Base-by-base conservation (phyloP, 2,329 filamentous ascomycete genomes). In the Fusarium denticulatum region DNA sequence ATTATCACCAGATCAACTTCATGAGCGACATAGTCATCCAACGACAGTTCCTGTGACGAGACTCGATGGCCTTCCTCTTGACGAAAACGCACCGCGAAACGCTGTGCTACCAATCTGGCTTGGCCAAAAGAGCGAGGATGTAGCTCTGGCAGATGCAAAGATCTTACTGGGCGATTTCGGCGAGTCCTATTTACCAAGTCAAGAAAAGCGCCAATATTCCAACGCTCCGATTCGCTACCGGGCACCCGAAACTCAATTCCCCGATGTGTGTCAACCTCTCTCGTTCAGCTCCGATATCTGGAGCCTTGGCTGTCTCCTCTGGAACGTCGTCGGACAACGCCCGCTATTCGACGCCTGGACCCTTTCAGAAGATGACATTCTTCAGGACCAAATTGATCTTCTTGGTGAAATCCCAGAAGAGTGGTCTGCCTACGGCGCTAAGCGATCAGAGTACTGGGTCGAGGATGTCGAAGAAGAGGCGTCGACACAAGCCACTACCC, bases 281-380 rank as follows among this genome's bases (percentile, higher is more conserved):
- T 71, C 74, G 11, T 76, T 76, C 37, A 59, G 65, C 39, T 71
- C 72, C 16, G 74, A 76, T 28, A 61, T 76, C 7, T 76, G 74
- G 74, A 76, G 71, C 20, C 62, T 76, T n/a, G 74, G 68, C 16
- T 76, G 74, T 56, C 62, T 72, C 14, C 67, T 76, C 13, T 76
- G 74, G 74, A 75, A 62, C 5, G 56, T 75, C 22, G 60, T 76
- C 37, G 74, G 69, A 34, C 69, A 76, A 24, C 50, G 64, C 20
- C 69, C 74, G 14, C 49, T 76, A 7, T 76, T 76, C n/a, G 74
- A 76, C n/a, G 66, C 72, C n/a, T 73, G 66, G 73, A 63, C 59
- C 1, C 30, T 73, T 0, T 71, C 72, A 7, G 73, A 75, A 60
- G 73, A 75, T 7, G 64, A 75, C 16, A 71, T 75, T 12, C 66